phyloP scores from a whole-genome alignment of 1,139 yeast genomes.

The Yamadazyma trypodendri region DNA sequence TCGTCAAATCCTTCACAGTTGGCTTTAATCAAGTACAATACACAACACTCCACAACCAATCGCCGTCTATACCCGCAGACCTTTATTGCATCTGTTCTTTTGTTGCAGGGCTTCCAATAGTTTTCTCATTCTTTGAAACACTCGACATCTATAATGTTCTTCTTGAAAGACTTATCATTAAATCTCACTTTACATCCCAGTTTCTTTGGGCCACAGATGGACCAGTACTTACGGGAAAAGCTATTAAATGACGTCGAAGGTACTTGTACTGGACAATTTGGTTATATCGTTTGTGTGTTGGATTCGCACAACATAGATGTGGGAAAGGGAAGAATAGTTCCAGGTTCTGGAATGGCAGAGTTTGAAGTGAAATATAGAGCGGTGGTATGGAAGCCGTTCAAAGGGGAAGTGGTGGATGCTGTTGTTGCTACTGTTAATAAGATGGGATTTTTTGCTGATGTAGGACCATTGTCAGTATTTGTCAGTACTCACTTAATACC shows the following conservation, averaged over 20 bases:
- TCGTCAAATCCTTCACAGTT: not conserved
- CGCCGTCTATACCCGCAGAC: conserved; percentile 1
- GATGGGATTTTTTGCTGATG: conserved; percentile 97
- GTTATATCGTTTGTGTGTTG: conserved; percentile 92
- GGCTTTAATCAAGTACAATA: not conserved
- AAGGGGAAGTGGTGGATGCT: conserved; percentile 98
- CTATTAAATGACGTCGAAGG: conserved; percentile 96
- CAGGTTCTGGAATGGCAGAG: conserved; percentile 91
- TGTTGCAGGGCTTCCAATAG: not conserved
- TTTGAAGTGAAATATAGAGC: conserved; percentile 96
- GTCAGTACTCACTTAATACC: conserved; percentile 95
- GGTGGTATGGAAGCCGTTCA: conserved; percentile 97
- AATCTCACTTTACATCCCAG: conserved; percentile 95
- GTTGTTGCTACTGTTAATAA: conserved; percentile 91
- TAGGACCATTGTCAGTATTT: conserved; percentile 93
- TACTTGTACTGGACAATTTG: conserved; percentile 98
- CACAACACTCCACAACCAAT: not conserved
- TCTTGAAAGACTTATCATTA: conserved; percentile 80
- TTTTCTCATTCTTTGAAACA: not conserved
- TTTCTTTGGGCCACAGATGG: conserved; percentile 97
- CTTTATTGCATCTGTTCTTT: not conserved
- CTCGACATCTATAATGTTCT: conserved; percentile 32
- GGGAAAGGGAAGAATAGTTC: conserved; percentile 89
- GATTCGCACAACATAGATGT: conserved; percentile 95
- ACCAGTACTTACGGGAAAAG: conserved; percentile 84